Base-by-base conservation (phyloP, 1,139 yeast genomes). In the Saccharomyces hybrid region DNA sequence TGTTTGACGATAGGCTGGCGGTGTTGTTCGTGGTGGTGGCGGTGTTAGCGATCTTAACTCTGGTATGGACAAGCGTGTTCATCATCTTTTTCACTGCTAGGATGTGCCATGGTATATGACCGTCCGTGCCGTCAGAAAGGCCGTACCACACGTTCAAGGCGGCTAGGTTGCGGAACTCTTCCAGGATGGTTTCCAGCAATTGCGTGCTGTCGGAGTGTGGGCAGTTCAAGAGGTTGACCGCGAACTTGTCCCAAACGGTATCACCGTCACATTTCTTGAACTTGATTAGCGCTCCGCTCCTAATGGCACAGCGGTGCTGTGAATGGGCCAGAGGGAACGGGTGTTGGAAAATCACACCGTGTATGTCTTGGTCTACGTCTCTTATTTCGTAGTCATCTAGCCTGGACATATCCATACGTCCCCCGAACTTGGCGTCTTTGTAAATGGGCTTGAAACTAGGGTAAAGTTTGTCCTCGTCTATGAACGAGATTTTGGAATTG, bases 21-120 rank as follows among this genome's bases (percentile, higher is more conserved):
- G 44, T 38, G 16, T 38, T 16, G 6, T 8, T 16, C 9, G 44
- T 16, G 12, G 24, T 21, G 24, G 44, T 16, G 21, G 44, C 9
- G 19, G 44, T 16, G 11, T 16, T 38, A 11, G 44, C 44, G n/a
- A 58, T 50, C 32, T 61, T 59, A 2, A 76, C 76, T 29, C 69
- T 67, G 3, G 77, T 58, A 62, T 78, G 80, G 1, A 75, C 73
- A 42, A 78, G 58, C 26, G 70, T 70, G 49, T 76, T 79, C 64
- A 86, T 68, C 61, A 84, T 76, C 65, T 86, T 88, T 32, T 80
- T 78, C 5, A 88, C 96, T 0, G 96, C 88, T 31, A 81, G 74
- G 31, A 88, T 78, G 69, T 89, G 96, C 89, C 95, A 87, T n/a
- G 97, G 97, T 1, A 84, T 73, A 44, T 77, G 72, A 0, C 77